Evolutionary conservation across 306 rosid genomes (phyloP), one percentile per base, ranked within the genome.

Genomic region (Prunus mongolica): DNA sequence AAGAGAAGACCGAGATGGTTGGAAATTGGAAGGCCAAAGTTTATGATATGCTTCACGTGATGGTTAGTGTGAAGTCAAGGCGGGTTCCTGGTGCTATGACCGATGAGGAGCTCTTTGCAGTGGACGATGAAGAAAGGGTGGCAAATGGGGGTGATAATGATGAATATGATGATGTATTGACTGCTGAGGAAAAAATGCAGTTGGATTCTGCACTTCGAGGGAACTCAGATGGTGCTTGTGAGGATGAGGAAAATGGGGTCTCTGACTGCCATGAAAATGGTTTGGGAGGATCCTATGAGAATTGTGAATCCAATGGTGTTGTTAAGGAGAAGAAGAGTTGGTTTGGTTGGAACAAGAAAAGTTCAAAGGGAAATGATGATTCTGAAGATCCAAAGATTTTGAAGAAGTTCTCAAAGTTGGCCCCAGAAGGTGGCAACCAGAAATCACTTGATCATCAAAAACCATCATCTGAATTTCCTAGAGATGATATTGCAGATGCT

Each of bases 71-170:
- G 79, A 96, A 96, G 83, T 93, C 99, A 50, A 93, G 99, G 83
- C 83, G 97, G 81, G 97, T 96, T 67, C 99, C 98, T 27, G 99
- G 99, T 84, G 99, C 99, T 45, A 91, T 96, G 99, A 91, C 98
- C 32, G 99, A 96, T 74, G 99, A 96, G 83, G 98, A 96, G 89
- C 93, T 92, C 66, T 96, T 96, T 87, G 87, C 97, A 9, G 96
- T 79, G 79, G 96, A 91, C 49, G 96, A 91, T 66, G 98, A 91
- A 77, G 99, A 93, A 78, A 88, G 90, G 62, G 76, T 86, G 71
- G 82, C 83, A 47, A 93, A 91, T 80, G 97, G 93, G 62, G 97
- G 87, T 72, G 92, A 88, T 34, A 89, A 89, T 65, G 96, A 93
- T 45, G 97, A 90, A 13, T 96, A 93, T 69, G 99, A 89, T 79